These are phyloP conservation scores for Camellia oleifera DNA, from an alignment of 179 eudicot species.

Conservation along the genomic window DNA sequence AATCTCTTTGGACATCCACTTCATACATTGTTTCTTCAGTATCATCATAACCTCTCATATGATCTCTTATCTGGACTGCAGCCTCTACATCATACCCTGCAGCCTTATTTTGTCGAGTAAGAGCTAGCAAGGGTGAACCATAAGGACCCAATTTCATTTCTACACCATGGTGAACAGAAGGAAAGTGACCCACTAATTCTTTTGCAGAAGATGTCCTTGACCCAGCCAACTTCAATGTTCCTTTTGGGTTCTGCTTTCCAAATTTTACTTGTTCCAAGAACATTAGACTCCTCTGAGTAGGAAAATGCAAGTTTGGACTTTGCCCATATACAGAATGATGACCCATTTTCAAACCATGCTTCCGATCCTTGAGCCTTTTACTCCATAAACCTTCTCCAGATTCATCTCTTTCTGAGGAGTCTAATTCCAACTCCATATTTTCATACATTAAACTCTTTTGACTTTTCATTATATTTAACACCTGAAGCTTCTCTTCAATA, in stretches of 20 bases:
- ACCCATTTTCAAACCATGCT: constrained; percentile 37
- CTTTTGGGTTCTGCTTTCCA: constrained; percentile 53
- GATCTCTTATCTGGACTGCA: constrained; percentile 35
- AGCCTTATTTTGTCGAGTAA: constrained; percentile 35
- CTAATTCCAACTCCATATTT: constrained; percentile 62
- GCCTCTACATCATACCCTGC: constrained; percentile 40
- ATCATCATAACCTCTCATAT: constrained; percentile 33
- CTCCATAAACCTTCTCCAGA: constrained; percentile 51
- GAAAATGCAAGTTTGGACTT: constrained; percentile 33
- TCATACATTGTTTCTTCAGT: constrained; percentile 47
- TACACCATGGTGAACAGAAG: constrained; percentile 32
- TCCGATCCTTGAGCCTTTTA: constrained; percentile 52
- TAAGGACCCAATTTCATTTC: constrained; percentile 38
- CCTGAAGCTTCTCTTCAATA: constrained; percentile 89
- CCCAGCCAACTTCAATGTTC: constrained; percentile 45
- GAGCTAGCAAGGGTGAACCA: constrained; percentile 30
- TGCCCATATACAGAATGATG: constrained; percentile 28
- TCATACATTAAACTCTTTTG: constrained; percentile 76
- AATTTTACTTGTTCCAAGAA: constrained; percentile 32
- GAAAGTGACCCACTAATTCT: constrained; percentile 33
- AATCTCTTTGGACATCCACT: constrained; percentile 44
- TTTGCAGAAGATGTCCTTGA: constrained; percentile 39
- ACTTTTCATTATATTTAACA: constrained; percentile 70
- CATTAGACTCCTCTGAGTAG: constrained; percentile 34
- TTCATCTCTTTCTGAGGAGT: constrained; percentile 64